These are phyloP conservation scores for Cenchrus fungigraminus DNA, from an alignment of 176 grass and related monocot genomes.

Conservation along the genomic window DNA sequence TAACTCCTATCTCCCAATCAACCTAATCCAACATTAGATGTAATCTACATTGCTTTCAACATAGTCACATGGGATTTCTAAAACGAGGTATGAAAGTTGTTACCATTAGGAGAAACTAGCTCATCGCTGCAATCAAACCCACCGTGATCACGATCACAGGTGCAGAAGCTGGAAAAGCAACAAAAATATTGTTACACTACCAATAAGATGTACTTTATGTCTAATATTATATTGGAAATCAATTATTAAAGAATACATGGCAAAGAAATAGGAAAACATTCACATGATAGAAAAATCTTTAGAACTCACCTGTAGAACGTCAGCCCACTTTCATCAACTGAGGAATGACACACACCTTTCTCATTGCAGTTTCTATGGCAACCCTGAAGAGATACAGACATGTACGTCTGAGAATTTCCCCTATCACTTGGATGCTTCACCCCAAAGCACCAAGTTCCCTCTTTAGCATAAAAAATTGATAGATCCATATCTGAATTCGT, in stretches of 20 bases:
- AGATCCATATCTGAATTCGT: slow-evolving; percentile 69
- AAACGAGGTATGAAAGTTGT: slow-evolving; percentile 33
- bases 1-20: no score
- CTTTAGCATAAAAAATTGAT: slow-evolving; percentile 94
- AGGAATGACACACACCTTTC: slow-evolving; percentile 75
- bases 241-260: background rate
- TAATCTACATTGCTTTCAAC: background rate
- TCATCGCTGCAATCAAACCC: slow-evolving; percentile 92
- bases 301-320: slow-evolving; percentile 87
- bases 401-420: slow-evolving; percentile 53
- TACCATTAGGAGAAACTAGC: slow-evolving; percentile 89
- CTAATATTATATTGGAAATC: slow-evolving; percentile 16
- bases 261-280: slow-evolving; percentile 18
- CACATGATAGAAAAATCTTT: slow-evolving; percentile 13
- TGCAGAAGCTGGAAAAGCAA: slow-evolving; percentile 71
- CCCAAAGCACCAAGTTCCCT: slow-evolving; percentile 89
- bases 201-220: slow-evolving; percentile 19
- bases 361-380: slow-evolving; percentile 84
- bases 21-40: no score
- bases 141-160: slow-evolving; percentile 97
- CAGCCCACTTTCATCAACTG: slow-evolving; percentile 86
- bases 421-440: slow-evolving; percentile 76
- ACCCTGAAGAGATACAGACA: slow-evolving; percentile 85
- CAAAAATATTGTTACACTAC: slow-evolving; percentile 22
- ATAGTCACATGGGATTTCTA: background rate